Percentiles rank a stretch among this genome's conserved stretches.
phyloP scores from a whole-genome alignment of 257 asterid species.

The Solanum pinnatisectum region DNA sequence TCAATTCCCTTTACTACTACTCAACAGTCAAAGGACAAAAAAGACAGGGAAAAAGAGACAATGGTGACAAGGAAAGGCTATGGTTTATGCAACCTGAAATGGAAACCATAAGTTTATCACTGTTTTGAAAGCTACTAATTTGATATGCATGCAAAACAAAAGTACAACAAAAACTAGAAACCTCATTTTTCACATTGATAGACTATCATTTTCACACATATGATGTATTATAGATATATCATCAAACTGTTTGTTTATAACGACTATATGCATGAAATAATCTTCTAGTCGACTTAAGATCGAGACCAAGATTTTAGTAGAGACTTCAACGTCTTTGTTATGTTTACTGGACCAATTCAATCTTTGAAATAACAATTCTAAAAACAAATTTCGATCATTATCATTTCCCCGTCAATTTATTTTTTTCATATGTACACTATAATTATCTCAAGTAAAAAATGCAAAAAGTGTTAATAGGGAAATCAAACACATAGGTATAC shows the following conservation, averaged over 20 bases:
- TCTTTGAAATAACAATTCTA: neutral
- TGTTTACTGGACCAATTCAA: neutral
- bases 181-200: neutral
- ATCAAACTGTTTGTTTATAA: neutral
- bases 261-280: neutral
- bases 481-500: neutral
- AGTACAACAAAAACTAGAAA: neutral
- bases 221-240: neutral
- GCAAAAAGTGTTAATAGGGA: neutral
- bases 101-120: neutral
- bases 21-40: neutral
- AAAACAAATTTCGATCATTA: neutral
- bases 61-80: neutral
- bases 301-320: neutral
- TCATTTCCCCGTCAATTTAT: neutral
- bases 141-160: neutral
- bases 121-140: neutral
- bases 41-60: neutral
- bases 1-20: neutral
- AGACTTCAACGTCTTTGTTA: neutral
- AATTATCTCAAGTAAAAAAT: neutral
- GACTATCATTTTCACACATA: neutral
- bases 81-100: neutral
- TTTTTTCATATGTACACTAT: neutral
- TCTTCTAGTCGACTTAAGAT: neutral